Percentiles rank a stretch among this genome's conserved stretches.
Conservation (phyloP, 495 filamentous ascomycete species). For the Neohortaea acidophila region DNA sequence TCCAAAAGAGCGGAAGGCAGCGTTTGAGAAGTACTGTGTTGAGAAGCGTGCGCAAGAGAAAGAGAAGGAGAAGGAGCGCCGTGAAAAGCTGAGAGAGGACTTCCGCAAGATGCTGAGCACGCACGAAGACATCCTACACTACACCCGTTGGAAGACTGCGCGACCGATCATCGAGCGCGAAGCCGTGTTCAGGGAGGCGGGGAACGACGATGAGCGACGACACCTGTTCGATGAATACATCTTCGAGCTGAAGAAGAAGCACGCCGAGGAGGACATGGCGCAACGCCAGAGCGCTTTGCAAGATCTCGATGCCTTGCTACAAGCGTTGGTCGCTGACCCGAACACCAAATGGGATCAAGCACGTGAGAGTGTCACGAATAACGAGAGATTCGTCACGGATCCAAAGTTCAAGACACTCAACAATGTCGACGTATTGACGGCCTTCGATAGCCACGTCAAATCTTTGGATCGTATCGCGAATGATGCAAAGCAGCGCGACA, state of each 20-base stretch:
- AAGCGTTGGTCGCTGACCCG: constrained; percentile 72
- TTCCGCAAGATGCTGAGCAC: constrained; percentile 92
- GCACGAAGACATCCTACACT: constrained; percentile 94
- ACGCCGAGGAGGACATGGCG: constrained; percentile 56
- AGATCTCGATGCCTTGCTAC: constrained; percentile 65
- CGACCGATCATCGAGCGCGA: constrained; percentile 89
- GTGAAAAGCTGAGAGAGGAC: constrained; percentile 82
- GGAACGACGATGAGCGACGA: constrained; percentile 74
- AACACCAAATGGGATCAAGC: constrained; percentile 93
- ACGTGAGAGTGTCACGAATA: constrained; percentile 62
- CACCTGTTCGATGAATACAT: constrained; percentile 94
- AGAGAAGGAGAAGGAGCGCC: constrained; percentile 84
- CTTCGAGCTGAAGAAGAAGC: constrained; percentile 59
- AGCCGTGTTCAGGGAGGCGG: constrained; percentile 83
- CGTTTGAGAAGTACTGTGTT: constrained; percentile 89
- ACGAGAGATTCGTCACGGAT: constrained; percentile 66
- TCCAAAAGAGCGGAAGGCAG: constrained; percentile 76
- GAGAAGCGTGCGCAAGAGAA: constrained; percentile 88
- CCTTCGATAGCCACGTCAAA: constrained; percentile 92
- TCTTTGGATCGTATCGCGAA: constrained; percentile 78
- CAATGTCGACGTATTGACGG: constrained; percentile 79
- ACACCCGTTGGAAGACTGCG: constrained; percentile 94
- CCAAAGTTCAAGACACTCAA: constrained; percentile 77
- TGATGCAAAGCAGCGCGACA: constrained; percentile 73
- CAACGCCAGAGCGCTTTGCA: constrained; percentile 72